phyloP scores from a whole-genome alignment of 345 rosid species.

The Corymbia maculata region DNA sequence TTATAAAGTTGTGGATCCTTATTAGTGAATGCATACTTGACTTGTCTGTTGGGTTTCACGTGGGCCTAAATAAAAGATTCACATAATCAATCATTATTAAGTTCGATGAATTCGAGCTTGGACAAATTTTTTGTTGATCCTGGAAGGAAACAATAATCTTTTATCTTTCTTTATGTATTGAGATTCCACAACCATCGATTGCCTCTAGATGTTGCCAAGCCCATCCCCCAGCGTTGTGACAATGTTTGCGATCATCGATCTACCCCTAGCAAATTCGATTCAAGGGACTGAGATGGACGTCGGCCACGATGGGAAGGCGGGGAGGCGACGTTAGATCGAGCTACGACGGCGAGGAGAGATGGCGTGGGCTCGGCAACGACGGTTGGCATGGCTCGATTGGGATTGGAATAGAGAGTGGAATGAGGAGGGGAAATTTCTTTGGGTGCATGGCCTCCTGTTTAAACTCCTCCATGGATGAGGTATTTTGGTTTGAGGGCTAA shows the following conservation, averaged over 20 bases:
- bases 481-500: not conserved
- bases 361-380: not conserved
- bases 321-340: not conserved
- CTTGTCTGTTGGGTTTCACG: too few species aligned
- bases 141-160: too few species aligned
- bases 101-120: too few species aligned
- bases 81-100: too few species aligned
- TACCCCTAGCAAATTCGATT: not conserved
- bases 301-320: not conserved
- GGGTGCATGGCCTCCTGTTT: not conserved
- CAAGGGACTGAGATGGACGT: not conserved
- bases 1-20: too few species aligned
- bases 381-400: not conserved
- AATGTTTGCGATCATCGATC: not conserved
- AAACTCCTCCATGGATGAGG: not conserved
- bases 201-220: not conserved
- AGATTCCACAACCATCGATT: too few species aligned
- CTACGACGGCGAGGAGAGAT: rapidly evolving
- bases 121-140: too few species aligned
- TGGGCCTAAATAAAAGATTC: too few species aligned
- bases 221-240: not conserved
- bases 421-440: not conserved
- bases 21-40: too few species aligned
- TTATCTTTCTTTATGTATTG: too few species aligned
- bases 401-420: not conserved